Evolutionary conservation across 1,139 yeast genomes (phyloP).

Genomic region (Zygosaccharomyces sapae): DNA sequence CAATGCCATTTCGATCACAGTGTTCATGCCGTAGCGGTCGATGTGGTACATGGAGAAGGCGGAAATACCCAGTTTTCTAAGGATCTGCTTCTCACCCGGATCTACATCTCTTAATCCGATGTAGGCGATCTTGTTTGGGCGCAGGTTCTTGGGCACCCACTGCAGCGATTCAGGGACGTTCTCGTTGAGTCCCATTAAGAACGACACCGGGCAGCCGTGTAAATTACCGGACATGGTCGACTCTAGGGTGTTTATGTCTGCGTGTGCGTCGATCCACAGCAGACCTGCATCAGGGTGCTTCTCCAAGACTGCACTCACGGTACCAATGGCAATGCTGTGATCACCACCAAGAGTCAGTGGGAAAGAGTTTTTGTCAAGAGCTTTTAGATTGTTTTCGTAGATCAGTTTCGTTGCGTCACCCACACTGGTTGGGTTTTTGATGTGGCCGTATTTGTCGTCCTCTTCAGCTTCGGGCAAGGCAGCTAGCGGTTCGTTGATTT

Average conservation of each 20-base stretch:
- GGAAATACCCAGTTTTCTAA: constrained; percentile 66
- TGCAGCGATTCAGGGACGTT: constrained; percentile 62
- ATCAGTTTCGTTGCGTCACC: constrained; percentile 65
- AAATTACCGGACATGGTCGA: constrained; percentile 86
- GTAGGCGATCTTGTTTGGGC: constrained; percentile 73
- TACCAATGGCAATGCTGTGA: constrained; percentile 93
- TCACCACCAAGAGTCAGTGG: constrained; percentile 94
- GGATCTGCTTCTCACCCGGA: constrained; percentile 70
- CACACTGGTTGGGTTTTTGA: constrained; percentile 76
- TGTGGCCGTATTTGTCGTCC: constrained; percentile 48
- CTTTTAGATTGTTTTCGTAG: constrained; percentile 52
- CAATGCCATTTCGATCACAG: constrained; percentile 89
- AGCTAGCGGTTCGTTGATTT: constrained; percentile 54
- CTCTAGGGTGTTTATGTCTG: constrained; percentile 89
- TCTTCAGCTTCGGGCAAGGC: constrained; percentile 41
- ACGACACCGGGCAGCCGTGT: constrained; percentile 95
- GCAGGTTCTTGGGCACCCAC: constrained; percentile 74
- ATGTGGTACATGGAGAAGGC: constrained; percentile 96
- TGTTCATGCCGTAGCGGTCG: constrained; percentile 88
- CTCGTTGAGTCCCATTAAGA: constrained; percentile 70
- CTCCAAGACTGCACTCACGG: constrained; percentile 77
- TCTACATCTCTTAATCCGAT: constrained; percentile 95
- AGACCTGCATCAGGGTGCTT: constrained; percentile 84
- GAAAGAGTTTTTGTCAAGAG: constrained; percentile 49
- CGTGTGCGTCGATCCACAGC: constrained; percentile 97